These are phyloP conservation scores for Aegilops speltoides DNA, from an alignment of 176 grass and related monocot genomes.

Conservation along the genomic window DNA sequence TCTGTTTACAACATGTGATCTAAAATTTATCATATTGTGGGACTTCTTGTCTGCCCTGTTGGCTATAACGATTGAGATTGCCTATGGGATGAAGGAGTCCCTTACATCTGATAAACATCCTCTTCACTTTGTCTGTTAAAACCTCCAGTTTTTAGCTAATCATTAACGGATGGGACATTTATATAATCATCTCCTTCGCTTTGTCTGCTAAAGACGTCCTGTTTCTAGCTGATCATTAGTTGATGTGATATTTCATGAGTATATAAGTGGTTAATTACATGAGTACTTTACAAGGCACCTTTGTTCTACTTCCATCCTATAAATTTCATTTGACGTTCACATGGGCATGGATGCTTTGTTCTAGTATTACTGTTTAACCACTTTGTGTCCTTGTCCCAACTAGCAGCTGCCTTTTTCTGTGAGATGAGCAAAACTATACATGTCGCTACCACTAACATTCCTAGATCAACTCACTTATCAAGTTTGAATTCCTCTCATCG, in stretches of 20 bases:
- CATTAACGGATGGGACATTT: constrained; percentile 45
- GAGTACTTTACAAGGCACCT: neutral
- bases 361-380: neutral
- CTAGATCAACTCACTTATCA: constrained; percentile 10
- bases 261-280: neutral
- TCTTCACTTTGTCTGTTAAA: constrained; percentile 54
- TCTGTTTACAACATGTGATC: neutral
- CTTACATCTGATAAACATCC: constrained; percentile 20
- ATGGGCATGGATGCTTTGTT: neutral
- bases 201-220: constrained; percentile 9
- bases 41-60: constrained; percentile 41
- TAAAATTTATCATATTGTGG: neutral
- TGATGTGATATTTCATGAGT: constrained; percentile 15
- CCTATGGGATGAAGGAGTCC: constrained; percentile 47
- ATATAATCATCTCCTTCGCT: neutral
- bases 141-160: constrained; percentile 29
- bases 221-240: constrained; percentile 35
- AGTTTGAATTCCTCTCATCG: neutral
- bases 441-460: neutral
- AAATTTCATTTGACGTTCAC: neutral
- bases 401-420: neutral
- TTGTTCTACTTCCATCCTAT: neutral
- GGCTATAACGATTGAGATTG: neutral
- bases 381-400: neutral
- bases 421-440: neutral